Evolutionary conservation across 352 stramenopile genomes (phyloP).

Genomic region (Phytophthora fragariae): DNA sequence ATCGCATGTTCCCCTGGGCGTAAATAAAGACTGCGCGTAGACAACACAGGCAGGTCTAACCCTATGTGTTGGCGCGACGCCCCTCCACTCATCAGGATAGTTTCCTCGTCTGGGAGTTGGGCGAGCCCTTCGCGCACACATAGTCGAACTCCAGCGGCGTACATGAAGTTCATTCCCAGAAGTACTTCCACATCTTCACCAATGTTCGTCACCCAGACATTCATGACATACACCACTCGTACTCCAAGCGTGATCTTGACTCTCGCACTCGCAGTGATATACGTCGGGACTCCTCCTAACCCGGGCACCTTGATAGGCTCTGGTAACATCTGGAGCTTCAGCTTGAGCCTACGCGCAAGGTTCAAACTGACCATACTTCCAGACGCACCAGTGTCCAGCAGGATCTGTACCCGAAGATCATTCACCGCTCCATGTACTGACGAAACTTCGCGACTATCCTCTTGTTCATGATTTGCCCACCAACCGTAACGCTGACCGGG

Average conservation of each 20-base stretch:
- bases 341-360: constrained; percentile 8
- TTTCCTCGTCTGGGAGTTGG: too few species aligned
- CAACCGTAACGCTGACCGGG: not conserved
- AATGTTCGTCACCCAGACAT: constrained; percentile 32
- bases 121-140: too few species aligned
- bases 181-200: constrained; percentile 32
- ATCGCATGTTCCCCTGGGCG: not conserved
- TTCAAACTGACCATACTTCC: constrained; percentile 4
- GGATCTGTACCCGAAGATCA: not conserved
- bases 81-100: too few species aligned
- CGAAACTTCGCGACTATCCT: not conserved
- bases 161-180: constrained; percentile 45
- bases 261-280: not conserved
- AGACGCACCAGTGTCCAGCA: not conserved
- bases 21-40: constrained; percentile 14
- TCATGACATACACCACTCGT: not conserved
- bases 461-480: not conserved
- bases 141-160: too few species aligned
- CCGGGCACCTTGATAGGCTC: constrained; percentile 1
- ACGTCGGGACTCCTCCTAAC: not conserved
- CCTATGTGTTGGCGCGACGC: too few species aligned
- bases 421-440: not conserved
- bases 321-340: not conserved
- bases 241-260: constrained; percentile 1
- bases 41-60: too few species aligned